Evolutionary conservation across 2,329 filamentous ascomycete species (phyloP).

Genomic region (Davidsoniella virescens): DNA sequence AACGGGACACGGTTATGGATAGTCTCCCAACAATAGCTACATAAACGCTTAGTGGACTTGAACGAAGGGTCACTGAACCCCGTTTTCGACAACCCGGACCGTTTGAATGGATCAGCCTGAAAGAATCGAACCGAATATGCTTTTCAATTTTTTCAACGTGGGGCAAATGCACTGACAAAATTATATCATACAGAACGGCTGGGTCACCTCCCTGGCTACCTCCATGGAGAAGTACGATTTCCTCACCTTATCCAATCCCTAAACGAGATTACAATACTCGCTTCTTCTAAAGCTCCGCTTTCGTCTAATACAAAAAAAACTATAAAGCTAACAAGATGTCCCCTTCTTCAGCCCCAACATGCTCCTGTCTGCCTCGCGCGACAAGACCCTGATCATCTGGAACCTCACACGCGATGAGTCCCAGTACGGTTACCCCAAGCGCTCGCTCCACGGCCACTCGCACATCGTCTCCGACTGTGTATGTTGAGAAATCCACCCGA

Average conservation of each 20-base stretch:
- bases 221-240: conserved; percentile 86
- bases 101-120: not conserved
- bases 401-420: conserved; percentile 98
- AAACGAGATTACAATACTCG: not conserved
- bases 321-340: conserved; percentile 9
- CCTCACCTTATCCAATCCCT: conserved; percentile 6
- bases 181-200: conserved; percentile 52
- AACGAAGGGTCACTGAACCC: no score
- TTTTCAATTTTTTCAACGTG: not conserved
- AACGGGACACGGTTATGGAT: not conserved
- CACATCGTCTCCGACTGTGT: conserved; percentile 99
- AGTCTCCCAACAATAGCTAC: not conserved
- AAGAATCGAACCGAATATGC: not conserved
- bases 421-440: conserved; percentile 97
- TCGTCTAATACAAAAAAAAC: not conserved
- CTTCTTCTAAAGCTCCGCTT: not conserved
- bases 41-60: no score
- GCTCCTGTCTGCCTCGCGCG: conserved; percentile 92
- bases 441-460: conserved; percentile 95
- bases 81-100: no score
- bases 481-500: conserved; percentile 32
- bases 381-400: conserved; percentile 99
- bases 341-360: conserved; percentile 67
- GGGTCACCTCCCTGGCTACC: conserved; percentile 96
- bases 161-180: conserved; percentile 11